Percentiles rank a stretch among this genome's conserved stretches.
Conservation (phyloP, 257 asterid species). For the Petunia secreta region DNA sequence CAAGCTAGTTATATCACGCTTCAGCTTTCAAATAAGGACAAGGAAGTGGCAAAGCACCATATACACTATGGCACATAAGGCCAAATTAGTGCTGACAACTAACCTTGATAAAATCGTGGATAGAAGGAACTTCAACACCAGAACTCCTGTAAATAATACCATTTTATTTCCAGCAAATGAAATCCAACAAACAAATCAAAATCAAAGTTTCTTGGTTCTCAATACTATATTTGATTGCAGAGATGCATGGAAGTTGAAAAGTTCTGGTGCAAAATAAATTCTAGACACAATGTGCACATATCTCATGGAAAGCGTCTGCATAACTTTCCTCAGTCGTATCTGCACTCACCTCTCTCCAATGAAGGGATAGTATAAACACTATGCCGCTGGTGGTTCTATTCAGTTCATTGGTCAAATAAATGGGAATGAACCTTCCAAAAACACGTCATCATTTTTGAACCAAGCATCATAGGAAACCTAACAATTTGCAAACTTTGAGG, state of each 20-base stretch:
- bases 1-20: not conserved
- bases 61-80: not conserved
- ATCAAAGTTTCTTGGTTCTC: not conserved
- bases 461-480: not conserved
- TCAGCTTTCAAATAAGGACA: slow-evolving; percentile 1
- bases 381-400: not conserved
- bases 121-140: slow-evolving; percentile 52
- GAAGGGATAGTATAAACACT: not conserved
- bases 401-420: not conserved
- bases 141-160: slow-evolving; percentile 61
- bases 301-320: not conserved
- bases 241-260: not conserved
- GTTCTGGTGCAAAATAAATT: not conserved
- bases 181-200: not conserved
- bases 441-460: not conserved
- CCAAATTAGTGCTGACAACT: slow-evolving; percentile 24
- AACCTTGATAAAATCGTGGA: slow-evolving; percentile 64
- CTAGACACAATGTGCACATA: not conserved
- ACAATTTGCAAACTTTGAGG: not conserved
- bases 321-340: not conserved
- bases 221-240: slow-evolving; percentile 2
- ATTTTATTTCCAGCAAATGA: slow-evolving; percentile 26
- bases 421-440: not conserved
- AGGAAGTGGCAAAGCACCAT: not conserved
- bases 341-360: not conserved